A percentile compares a stretch with the other conserved stretches of the same genome.
Conservation (phyloP, 345 rosid species). For the Euphorbia pulcherrima region DNA sequence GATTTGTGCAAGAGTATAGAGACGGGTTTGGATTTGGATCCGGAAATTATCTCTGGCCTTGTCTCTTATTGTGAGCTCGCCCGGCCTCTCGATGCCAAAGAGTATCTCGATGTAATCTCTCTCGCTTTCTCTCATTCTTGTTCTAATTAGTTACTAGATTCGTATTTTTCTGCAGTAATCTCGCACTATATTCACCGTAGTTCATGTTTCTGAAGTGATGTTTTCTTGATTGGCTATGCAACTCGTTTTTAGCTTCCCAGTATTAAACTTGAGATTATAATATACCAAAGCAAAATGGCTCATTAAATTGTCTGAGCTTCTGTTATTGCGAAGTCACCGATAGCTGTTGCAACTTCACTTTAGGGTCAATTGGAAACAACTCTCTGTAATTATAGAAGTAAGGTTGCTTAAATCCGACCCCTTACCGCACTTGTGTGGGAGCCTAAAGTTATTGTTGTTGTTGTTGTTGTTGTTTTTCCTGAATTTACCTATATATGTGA, state of each 20-base stretch:
- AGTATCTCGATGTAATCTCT: constrained; percentile 73
- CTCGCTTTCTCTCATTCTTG: not conserved
- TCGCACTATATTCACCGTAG: not conserved
- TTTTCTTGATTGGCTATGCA: not conserved
- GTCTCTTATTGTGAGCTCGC: constrained; percentile 92
- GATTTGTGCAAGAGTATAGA: constrained; percentile 59
- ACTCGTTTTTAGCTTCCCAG: not conserved
- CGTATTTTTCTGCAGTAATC: not conserved
- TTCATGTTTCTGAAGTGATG: not conserved
- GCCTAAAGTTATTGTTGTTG: too few relatives aligned
- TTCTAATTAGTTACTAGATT: not conserved
- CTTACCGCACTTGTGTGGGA: too few relatives aligned
- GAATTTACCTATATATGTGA: not conserved
- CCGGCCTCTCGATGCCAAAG: constrained; percentile 88
- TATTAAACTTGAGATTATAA: not conserved
- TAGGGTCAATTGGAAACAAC: too few relatives aligned
- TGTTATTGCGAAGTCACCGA: too few relatives aligned
- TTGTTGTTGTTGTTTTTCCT: too few relatives aligned
- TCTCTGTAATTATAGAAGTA: too few relatives aligned
- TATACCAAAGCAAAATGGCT: too few relatives aligned
- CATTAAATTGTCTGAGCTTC: too few relatives aligned
- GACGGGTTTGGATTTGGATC: constrained; percentile 70
- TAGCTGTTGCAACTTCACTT: too few relatives aligned
- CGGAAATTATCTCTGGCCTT: constrained; percentile 67
- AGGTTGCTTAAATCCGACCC: too few relatives aligned